phyloP scores from a whole-genome alignment of 148 eudicot species.

The Vaccinium macrocarpon region DNA sequence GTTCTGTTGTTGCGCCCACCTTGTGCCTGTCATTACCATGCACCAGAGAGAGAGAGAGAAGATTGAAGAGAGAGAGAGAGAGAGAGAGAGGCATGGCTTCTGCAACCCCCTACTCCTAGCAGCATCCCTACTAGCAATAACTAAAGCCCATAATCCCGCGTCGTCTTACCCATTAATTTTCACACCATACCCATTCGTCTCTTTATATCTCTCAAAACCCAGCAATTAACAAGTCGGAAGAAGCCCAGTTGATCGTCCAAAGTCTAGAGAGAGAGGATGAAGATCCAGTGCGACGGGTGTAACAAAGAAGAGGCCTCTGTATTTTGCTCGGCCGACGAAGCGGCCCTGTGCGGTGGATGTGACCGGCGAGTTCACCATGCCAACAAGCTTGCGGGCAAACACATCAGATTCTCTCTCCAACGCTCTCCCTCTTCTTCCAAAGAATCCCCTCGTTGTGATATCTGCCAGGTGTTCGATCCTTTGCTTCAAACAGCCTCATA shows the following conservation, averaged over 20 bases:
- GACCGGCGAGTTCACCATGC: constrained; percentile 72
- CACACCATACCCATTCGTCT: not conserved
- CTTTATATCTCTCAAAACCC: not conserved
- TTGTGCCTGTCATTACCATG: not conserved
- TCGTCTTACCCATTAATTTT: constrained; percentile 25
- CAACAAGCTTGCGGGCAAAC: constrained; percentile 69
- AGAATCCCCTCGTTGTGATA: constrained; percentile 64
- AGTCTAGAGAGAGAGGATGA: constrained; percentile 35
- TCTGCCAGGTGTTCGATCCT: constrained; percentile 56
- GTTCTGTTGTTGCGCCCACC: not conserved
- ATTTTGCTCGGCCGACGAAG: constrained; percentile 86
- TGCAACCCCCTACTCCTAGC: not conserved
- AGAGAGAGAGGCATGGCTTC: not conserved
- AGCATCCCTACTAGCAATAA: constrained; percentile 10
- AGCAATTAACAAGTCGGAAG: not conserved
- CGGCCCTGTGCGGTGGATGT: constrained; percentile 64
- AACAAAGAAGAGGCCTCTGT: constrained; percentile 59
- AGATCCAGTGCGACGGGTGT: constrained; percentile 89
- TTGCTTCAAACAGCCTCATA: not conserved
- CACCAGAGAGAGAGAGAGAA: not conserved
- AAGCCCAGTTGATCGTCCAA: not conserved
- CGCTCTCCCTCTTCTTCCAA: constrained; percentile 47
- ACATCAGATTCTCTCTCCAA: constrained; percentile 61
- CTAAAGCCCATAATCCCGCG: constrained; percentile 31
- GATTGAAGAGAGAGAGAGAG: not conserved